Evolutionary conservation across 371 early-diverging fungal genomes (phyloP), one percentile per base, ranked within the genome.

Genomic region (Smittium culicis): DNA sequence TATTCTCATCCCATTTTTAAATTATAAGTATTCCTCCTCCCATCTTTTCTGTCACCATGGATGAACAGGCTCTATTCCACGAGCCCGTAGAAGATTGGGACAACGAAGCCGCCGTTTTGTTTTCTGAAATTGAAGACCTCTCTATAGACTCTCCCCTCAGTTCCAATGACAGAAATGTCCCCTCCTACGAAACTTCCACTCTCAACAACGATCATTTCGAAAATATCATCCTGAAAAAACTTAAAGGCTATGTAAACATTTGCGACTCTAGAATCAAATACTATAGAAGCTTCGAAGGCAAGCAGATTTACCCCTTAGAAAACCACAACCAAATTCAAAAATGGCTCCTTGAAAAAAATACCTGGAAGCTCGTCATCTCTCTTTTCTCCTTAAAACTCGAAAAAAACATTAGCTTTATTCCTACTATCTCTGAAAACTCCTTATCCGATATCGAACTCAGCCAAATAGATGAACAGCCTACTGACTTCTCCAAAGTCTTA

Each of bases 301-400:
- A 31, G 14, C 60, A 59, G 25, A 28, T n/a, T 16, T 59, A 59
- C n/a, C 60, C 60, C 16, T 11, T 16, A 31, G 60, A 59, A 11
- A 16, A 11, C 16, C 11, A 31, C 5, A 31, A 64, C 34, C 29
- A 54, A 11, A 8, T 14, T 11, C 11, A 28, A 28, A 34, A 65
- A 58, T 78, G 78, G 78, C 66, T 60, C 28, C 27, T 71, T 0
- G 78, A 79, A 61, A 65, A 73, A 67, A 68, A 54, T 54, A 78
- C 78, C 0, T 78, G 78, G 78, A 71, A 78, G n/a, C 65, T 78
- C 20, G 8, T 78, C 5, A 69, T 66, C 28, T 66, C 71, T 2
- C 67, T 77, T 1, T 78, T 76, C 65, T 24, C 35, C 34, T 17
- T 17, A 58, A 55, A 30, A 67, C 68, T 34, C 17, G 55, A 1